These are phyloP conservation scores for Ceratocystis colombiana DNA, from an alignment of 2,329 filamentous ascomycete genomes.

Conservation along the genomic window DNA sequence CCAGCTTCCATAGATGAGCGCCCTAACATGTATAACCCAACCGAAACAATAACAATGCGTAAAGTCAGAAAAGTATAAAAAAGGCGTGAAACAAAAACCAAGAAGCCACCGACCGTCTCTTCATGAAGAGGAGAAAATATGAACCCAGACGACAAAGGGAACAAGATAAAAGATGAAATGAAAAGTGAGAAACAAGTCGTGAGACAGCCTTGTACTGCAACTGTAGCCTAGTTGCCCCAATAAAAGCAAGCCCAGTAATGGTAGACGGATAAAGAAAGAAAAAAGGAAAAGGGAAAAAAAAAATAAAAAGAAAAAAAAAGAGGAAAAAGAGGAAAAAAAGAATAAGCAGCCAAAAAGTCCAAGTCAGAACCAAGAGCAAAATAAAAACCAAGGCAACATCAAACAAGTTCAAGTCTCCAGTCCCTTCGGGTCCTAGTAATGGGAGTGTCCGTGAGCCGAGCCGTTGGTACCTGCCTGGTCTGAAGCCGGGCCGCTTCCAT, in stretches of 20 bases:
- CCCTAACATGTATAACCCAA: conserved; percentile 4
- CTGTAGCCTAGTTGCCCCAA: neutral
- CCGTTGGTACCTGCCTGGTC: conserved; percentile 48
- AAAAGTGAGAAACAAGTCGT: conserved; percentile 15
- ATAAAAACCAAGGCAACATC: neutral
- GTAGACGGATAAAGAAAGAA: conserved; percentile 6
- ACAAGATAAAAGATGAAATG: conserved; percentile 14
- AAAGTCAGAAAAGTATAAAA: neutral
- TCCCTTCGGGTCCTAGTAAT: neutral
- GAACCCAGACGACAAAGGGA: conserved; percentile 10
- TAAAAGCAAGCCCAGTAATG: conserved; percentile 10
- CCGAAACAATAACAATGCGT: neutral
- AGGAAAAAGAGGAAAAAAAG: too few relatives aligned
- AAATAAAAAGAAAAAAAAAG: neutral
- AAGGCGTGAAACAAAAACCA: neutral
- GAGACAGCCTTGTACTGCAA: conserved; percentile 12
- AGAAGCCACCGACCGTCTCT: conserved; percentile 1
- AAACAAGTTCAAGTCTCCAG: neutral
- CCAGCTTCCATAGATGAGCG: conserved; percentile 12
- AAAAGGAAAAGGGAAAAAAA: neutral
- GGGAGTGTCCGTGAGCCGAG: conserved; percentile 46
- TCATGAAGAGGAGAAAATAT: neutral
- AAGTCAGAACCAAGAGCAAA: neutral
- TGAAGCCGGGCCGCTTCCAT: conserved; percentile 10
- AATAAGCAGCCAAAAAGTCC: neutral